A percentile compares a stretch with the other conserved stretches of the same genome.
Conservation (phyloP, 305 asterid genomes). For the Fraxinus xanthoxyloides region DNA sequence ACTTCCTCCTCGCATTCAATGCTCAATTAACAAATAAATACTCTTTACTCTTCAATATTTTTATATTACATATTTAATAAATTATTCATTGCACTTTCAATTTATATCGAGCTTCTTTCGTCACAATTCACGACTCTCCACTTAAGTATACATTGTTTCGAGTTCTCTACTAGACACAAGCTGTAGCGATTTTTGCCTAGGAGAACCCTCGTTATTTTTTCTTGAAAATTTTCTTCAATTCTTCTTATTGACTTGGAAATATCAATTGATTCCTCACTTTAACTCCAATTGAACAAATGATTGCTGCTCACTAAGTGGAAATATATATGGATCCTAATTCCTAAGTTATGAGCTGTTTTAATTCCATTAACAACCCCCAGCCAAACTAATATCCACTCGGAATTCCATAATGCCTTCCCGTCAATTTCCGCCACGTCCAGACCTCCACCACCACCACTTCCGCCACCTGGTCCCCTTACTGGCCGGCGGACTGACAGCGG, state of each 20-base stretch:
- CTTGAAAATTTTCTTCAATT: background rate
- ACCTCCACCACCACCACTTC: conserved; percentile 32
- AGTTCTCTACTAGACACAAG: too few relatives aligned
- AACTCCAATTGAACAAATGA: background rate
- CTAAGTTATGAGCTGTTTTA: conserved; percentile 24
- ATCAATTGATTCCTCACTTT: background rate
- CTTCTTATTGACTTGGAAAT: background rate
- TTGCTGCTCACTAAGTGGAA: background rate
- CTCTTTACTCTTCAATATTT: background rate
- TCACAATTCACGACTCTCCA: background rate
- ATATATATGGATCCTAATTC: background rate
- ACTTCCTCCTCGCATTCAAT: background rate
- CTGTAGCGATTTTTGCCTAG: background rate
- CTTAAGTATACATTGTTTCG: too few relatives aligned
- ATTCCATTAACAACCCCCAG: conserved; percentile 16
- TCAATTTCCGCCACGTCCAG: conserved; percentile 34
- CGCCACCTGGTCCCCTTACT: conserved; percentile 42
- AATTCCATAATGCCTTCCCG: conserved; percentile 70
- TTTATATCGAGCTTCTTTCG: too few relatives aligned
- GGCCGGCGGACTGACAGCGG: conserved; percentile 68
- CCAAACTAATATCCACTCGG: background rate
- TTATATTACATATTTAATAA: background rate
- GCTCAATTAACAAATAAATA: too few relatives aligned
- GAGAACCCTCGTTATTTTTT: background rate
- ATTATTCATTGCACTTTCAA: background rate